A percentile compares a stretch with the other conserved stretches of the same genome.
Conservation (phyloP, 768 basidiomycete species). For the Lentinula boryana region DNA sequence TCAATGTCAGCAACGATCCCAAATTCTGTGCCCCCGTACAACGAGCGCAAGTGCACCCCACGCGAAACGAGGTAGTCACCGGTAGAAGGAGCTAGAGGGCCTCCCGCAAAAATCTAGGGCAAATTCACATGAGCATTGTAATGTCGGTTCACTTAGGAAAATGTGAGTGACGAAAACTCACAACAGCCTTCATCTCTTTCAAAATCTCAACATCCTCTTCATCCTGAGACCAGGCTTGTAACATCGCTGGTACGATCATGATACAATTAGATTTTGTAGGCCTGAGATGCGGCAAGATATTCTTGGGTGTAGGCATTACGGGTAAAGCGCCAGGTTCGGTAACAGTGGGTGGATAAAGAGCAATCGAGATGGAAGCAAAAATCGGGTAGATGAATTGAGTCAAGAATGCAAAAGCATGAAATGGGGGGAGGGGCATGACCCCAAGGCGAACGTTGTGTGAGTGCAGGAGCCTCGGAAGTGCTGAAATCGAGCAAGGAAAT, state of each 20-base stretch:
- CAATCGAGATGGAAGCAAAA: slow-evolving; percentile 9
- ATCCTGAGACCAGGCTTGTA: slow-evolving; percentile 16
- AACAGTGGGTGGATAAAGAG: slow-evolving; percentile 21
- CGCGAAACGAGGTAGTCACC: neutral
- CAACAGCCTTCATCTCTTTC: slow-evolving; percentile 14
- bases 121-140: neutral
- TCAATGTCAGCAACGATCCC: slow-evolving; percentile 10
- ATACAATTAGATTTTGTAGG: slow-evolving; percentile 12
- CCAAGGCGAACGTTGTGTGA: slow-evolving; percentile 4
- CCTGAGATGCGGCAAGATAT: slow-evolving; percentile 12
- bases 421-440: slow-evolving; percentile 15
- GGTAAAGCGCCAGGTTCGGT: slow-evolving; percentile 12
- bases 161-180: slow-evolving; percentile 6
- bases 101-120: slow-evolving; percentile 2
- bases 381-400: slow-evolving; percentile 14
- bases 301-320: slow-evolving; percentile 15
- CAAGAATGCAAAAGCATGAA: slow-evolving; percentile 14
- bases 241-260: slow-evolving; percentile 15
- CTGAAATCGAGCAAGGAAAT: neutral
- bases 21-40: neutral
- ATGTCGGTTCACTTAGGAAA: too few species aligned
- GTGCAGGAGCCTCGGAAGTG: neutral
- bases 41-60: slow-evolving; percentile 1
- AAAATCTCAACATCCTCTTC: slow-evolving; percentile 14
- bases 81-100: neutral